Evolutionary conservation across 805 yeast species (phyloP), one percentile per base, ranked within the genome.

Genomic region (Clavispora santaluciae): DNA sequence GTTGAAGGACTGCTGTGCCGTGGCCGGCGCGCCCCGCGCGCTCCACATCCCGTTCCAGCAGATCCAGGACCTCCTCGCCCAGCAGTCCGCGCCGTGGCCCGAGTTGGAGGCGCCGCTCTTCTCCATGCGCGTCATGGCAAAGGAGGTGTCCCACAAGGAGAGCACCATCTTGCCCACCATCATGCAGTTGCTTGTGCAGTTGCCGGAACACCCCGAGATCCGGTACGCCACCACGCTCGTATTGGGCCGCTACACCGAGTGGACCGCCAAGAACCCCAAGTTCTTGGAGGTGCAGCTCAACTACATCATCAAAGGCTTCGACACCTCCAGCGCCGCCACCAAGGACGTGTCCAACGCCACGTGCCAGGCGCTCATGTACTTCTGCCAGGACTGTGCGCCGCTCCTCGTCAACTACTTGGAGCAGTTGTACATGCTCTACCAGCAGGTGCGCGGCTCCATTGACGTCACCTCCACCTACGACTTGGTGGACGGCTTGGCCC

Each of bases 151-250:
- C 2, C 66, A 73, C 12, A 71, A 67, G 39, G 95, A 88, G 56
- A 75, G 77, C 36, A 67, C 64, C 20, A 74, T 84, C 10, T 65
- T 91, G 47, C 96, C 97, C 1, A 76, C 79, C 42, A 79, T 90
- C 48, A 78, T 86, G 95, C 72, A 76, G 34, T 61, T 72, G 45
- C 66, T 86, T 25, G 73, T 80, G 23, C 80, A 75, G 54, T 66
- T 87, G 40, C 96, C 97, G 1, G 91, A 86, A 50, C 89, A 87
- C 55, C 81, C 84, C 16, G 86, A 87, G 57, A 79, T 93, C 38
- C 75, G 96, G 59, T 93, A 91, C 57, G 95, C 98, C 6, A 89
- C 95, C 1, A 88, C 96, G 0, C 72, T 93, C 55, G 95, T 93
- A 1, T 67, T 93, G 30, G 98, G 99, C n/a, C 74, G 99, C 53